Percentiles rank a stretch among this genome's conserved stretches.
These are phyloP conservation scores for Talaromyces sp. DNA, from an alignment of 2,329 filamentous ascomycete species.

Conservation along the genomic window DNA sequence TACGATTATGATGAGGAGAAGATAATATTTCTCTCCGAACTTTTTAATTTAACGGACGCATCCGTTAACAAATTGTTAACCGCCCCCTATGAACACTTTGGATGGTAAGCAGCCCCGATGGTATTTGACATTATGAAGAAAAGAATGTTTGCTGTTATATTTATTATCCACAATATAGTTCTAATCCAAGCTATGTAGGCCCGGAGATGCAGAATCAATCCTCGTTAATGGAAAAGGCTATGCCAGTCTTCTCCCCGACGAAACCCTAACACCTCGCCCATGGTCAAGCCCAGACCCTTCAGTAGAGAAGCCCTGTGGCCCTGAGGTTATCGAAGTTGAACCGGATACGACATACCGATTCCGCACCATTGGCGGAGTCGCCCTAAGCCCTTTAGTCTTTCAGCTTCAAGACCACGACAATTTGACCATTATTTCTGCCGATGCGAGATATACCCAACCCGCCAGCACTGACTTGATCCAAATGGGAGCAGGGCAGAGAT, in stretches of 20 bases:
- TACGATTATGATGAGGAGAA: constrained; percentile 62
- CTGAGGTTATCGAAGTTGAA: constrained; percentile 54
- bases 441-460: constrained; percentile 38
- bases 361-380: constrained; percentile 54
- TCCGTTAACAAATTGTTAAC: constrained; percentile 49
- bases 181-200: constrained; percentile 46
- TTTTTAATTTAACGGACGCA: constrained; percentile 52
- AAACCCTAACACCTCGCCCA: constrained; percentile 14
- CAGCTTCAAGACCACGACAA: constrained; percentile 54
- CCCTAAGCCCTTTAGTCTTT: constrained; percentile 48
- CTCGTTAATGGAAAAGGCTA: constrained; percentile 55
- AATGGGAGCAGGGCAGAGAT: constrained; percentile 57
- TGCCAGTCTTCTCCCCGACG: constrained; percentile 25
- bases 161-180: background rate
- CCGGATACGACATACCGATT: constrained; percentile 59
- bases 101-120: background rate
- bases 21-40: constrained; percentile 53
- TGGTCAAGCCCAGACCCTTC: background rate
- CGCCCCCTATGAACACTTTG: constrained; percentile 9
- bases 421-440: constrained; percentile 58
- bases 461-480: constrained; percentile 47
- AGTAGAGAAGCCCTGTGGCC: constrained; percentile 30
- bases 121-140: background rate
- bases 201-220: constrained; percentile 55
- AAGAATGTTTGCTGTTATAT: background rate